Evolutionary conservation across 768 basidiomycete genomes (phyloP), one percentile per base, ranked within the genome.

Genomic region (Paxillus involutus): DNA sequence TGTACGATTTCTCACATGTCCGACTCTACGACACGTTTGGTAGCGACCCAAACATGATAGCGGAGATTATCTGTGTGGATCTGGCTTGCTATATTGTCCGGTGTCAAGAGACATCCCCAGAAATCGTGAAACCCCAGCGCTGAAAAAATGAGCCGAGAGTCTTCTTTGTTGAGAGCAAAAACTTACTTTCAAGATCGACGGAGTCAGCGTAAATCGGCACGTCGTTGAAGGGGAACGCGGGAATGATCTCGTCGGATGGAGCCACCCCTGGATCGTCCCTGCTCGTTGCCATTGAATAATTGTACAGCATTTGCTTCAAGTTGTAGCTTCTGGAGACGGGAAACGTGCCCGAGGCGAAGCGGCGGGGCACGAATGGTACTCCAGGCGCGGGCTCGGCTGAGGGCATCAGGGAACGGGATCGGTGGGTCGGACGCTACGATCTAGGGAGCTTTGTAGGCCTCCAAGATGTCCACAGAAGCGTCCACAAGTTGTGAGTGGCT

Each of bases 131-230:
- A 67, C 55, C 65, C 65, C 57, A 76, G 56, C 55, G 65, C 72
- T 72, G 55, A 16, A 41, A 26, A 37, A 41, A 29, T 19, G 9
- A 36, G 19, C 43, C 35, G 16, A 48, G 10, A 14, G 41, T 41
- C 32, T 32, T 35, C 35, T 17, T 29, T 19, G 3, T 35, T 14
- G 35, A 5, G 42, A 32, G 10, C 33, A 29, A 21, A 35, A 39
- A 67, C 77, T 51, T 65, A 80, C 81, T 68, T 62, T 74, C 63
- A 29, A 77, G 72, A 58, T 82, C 66, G 13, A 76, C 59, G 6
- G 77, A 78, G 51, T 79, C 69, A 7, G 73, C 77, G 21, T 59
- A 71, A 14, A 69, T 44, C 44, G 59, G 60, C 14, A 60, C 62
- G 12, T 69, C 61, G 46, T 40, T 57, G 62, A 67, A 71, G 0